These are phyloP conservation scores for Auriscalpium vulgare DNA, from an alignment of 768 basidiomycete genomes.

Conservation along the genomic window DNA sequence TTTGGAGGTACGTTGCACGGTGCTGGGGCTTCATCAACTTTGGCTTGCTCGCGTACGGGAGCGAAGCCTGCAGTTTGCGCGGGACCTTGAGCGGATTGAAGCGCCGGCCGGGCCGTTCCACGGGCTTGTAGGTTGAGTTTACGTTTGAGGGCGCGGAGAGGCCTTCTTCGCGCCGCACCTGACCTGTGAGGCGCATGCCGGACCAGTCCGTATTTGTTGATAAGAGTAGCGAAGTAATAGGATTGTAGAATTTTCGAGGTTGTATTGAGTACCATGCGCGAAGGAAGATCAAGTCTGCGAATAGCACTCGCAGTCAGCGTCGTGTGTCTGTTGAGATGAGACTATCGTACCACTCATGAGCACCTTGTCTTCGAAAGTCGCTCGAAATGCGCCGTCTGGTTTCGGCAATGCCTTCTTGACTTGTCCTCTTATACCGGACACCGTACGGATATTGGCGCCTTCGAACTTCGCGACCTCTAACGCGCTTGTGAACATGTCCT, in stretches of 20 bases:
- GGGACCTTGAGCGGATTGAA: constrained; percentile 90
- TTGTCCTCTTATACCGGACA: constrained; percentile 93
- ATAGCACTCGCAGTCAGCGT: background rate
- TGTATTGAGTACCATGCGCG: constrained; percentile 96
- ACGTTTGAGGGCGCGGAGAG: constrained; percentile 72
- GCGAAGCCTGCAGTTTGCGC: constrained; percentile 79
- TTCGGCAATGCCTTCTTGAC: constrained; percentile 94
- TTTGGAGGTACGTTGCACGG: constrained; percentile 81
- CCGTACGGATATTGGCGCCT: constrained; percentile 92
- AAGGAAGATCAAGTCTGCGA: constrained; percentile 84
- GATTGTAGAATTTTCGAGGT: constrained; percentile 94
- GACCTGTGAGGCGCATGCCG: constrained; percentile 94
- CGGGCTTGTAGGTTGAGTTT: constrained; percentile 82
- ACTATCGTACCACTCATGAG: constrained; percentile 78
- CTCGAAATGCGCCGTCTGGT: constrained; percentile 91
- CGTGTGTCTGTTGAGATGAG: background rate
- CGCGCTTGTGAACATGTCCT: constrained; percentile 92
- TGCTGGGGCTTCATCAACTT: constrained; percentile 71
- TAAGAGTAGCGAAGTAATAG: constrained; percentile 85
- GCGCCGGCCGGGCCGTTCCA: constrained; percentile 72
- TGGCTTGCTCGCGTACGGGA: constrained; percentile 93
- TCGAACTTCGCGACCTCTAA: constrained; percentile 98
- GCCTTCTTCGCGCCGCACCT: constrained; percentile 80
- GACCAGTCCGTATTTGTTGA: constrained; percentile 78
- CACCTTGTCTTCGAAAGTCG: constrained; percentile 97